Percentiles rank a stretch among this genome's conserved stretches.
Evolutionary conservation across 768 basidiomycete species (phyloP).

Genomic region (Pleurotus citrinopileatus): DNA sequence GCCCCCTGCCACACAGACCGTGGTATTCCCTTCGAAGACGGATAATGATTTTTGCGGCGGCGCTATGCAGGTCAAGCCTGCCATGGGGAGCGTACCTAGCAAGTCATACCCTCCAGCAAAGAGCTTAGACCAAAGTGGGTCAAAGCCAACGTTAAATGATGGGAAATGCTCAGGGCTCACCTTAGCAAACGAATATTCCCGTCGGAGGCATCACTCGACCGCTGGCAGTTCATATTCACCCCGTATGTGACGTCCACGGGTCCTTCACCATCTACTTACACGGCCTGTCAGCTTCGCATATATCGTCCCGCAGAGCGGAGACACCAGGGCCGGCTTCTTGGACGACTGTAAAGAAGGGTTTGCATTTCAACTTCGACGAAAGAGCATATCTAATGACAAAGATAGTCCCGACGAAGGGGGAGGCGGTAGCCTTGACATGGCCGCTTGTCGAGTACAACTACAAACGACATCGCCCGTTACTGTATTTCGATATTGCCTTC

Average conservation of each 20-base stretch:
- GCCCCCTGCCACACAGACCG: not conserved
- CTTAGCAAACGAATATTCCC: conserved; percentile 5
- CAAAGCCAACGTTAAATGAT: not conserved
- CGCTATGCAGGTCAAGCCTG: not conserved
- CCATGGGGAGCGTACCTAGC: conserved; percentile 5
- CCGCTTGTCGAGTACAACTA: conserved; percentile 22
- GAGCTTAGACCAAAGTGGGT: conserved; percentile 1
- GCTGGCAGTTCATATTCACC: conserved; percentile 2
- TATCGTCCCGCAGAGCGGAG: conserved; percentile 7
- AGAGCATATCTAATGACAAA: not conserved
- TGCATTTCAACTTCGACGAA: not conserved
- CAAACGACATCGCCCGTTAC: conserved; percentile 30
- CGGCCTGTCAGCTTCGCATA: not conserved
- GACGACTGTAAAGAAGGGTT: conserved; percentile 10
- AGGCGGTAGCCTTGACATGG: conserved; percentile 6
- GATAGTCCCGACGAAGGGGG: conserved; percentile 3
- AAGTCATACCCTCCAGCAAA: conserved; percentile 1
- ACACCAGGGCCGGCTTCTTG: conserved; percentile 1
- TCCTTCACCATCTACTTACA: not conserved
- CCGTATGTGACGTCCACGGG: not conserved
- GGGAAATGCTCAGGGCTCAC: conserved; percentile 9
- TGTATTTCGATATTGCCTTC: conserved; percentile 53
- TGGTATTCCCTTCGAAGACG: not conserved
- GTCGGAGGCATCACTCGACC: conserved; percentile 8
- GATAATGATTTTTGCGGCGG: not conserved